These are phyloP conservation scores for Acrodontium crateriforme DNA, from an alignment of 2,329 filamentous ascomycete species.

Conservation along the genomic window DNA sequence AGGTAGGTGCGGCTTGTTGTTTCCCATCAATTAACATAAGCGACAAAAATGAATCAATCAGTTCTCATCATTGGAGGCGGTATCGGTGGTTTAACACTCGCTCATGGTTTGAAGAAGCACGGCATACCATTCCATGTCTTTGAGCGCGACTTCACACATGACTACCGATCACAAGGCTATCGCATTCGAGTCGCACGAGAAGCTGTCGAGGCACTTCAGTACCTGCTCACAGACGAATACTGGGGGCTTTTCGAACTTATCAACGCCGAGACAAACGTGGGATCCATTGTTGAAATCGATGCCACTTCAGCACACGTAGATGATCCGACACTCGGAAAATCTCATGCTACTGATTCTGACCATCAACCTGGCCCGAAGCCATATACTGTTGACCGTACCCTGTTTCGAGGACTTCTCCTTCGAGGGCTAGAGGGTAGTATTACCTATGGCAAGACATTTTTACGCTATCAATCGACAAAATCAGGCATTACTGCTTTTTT, in stretches of 20 bases:
- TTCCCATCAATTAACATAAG: neutral
- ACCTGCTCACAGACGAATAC: constrained; percentile 2
- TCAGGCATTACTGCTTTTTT: constrained; percentile 7
- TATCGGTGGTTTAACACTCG: constrained; percentile 13
- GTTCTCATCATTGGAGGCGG: constrained; percentile 18
- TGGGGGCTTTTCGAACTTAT: constrained; percentile 3
- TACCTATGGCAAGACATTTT: constrained; percentile 8
- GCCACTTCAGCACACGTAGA: constrained; percentile 4
- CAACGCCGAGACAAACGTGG: constrained; percentile 2
- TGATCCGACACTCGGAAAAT: neutral
- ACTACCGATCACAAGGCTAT: constrained; percentile 12
- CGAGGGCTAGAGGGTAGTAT: constrained; percentile 7
- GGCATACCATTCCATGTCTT: constrained; percentile 11
- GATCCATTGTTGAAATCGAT: constrained; percentile 5
- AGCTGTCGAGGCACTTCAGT: constrained; percentile 6
- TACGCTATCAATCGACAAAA: constrained; percentile 4
- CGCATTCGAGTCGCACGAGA: constrained; percentile 8
- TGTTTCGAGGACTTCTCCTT: constrained; percentile 9
- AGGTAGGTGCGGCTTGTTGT: too few relatives aligned
- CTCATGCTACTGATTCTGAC: neutral
- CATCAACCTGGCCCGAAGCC: neutral
- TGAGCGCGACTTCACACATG: constrained; percentile 9
- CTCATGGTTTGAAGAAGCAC: constrained; percentile 14
- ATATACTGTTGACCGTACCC: constrained; percentile 9
- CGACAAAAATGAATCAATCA: neutral